Conservation (phyloP, 176 grass and related monocot genomes). For the Musa schizocarpa region DNA sequence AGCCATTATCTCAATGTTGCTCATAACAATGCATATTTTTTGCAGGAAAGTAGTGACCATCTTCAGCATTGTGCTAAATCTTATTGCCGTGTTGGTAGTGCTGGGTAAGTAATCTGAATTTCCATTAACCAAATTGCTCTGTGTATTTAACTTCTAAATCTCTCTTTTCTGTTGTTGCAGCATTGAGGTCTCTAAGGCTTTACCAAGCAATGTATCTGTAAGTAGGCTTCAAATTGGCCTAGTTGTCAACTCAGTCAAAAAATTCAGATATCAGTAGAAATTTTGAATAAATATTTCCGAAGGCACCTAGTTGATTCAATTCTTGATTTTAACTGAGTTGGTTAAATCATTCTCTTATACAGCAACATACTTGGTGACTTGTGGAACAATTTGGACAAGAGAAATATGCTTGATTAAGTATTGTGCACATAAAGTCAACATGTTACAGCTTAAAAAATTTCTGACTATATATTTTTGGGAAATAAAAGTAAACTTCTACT, state of each 20-base stretch:
- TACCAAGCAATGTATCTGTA: constrained; percentile 33
- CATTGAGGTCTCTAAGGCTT: constrained; percentile 35
- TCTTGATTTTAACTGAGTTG: constrained; percentile 4
- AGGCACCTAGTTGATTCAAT: not conserved
- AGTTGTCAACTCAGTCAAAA: constrained; percentile 1
- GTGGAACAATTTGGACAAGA: not conserved
- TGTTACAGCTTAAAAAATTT: too few species aligned
- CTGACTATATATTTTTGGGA: not conserved
- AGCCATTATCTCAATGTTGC: not conserved
- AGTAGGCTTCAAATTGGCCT: constrained; percentile 20
- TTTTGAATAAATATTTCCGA: not conserved
- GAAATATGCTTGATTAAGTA: not conserved
- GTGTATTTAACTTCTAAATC: not conserved
- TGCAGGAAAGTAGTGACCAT: constrained; percentile 62
- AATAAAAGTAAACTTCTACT: constrained; percentile 13
- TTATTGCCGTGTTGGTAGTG: constrained; percentile 32
- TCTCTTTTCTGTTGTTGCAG: constrained; percentile 32
- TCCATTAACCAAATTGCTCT: not conserved
- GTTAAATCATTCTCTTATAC: not conserved
- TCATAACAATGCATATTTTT: not conserved
- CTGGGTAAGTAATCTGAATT: constrained; percentile 34
- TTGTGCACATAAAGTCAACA: not conserved
- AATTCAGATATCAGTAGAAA: not conserved
- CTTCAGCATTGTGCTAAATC: constrained; percentile 40
- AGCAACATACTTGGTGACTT: not conserved